Evolutionary conservation across 495 filamentous ascomycete genomes (phyloP).

Genomic region (Hypoxylon trugodes): DNA sequence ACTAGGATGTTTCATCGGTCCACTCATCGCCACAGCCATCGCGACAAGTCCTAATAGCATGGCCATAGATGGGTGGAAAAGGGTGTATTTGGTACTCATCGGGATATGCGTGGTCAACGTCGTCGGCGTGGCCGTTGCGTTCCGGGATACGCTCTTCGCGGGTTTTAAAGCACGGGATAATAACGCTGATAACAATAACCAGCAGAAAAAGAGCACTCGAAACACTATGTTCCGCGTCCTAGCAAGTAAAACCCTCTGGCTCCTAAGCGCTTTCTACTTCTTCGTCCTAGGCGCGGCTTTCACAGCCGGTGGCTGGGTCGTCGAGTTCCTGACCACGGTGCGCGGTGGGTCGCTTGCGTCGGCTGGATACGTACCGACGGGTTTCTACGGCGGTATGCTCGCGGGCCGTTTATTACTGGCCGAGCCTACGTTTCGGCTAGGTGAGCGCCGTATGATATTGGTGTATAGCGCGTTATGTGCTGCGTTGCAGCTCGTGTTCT

Average conservation of each 20-base stretch:
- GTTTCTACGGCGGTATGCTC: slow-evolving; percentile 71
- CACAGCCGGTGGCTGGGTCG: slow-evolving; percentile 59
- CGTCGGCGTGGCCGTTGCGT: slow-evolving; percentile 45
- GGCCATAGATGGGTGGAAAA: slow-evolving; percentile 45
- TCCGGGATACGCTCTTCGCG: slow-evolving; percentile 48
- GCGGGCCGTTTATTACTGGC: slow-evolving; percentile 60
- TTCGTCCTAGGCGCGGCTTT: slow-evolving; percentile 55
- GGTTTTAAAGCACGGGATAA: no score
- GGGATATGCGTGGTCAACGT: slow-evolving; percentile 54
- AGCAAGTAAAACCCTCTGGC: slow-evolving; percentile 50
- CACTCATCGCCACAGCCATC: slow-evolving; percentile 60
- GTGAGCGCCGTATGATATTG: slow-evolving; percentile 60
- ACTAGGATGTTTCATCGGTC: slow-evolving; percentile 58
- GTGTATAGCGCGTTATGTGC: slow-evolving; percentile 61
- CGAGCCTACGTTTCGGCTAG: slow-evolving; percentile 62
- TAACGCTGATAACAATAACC: background rate
- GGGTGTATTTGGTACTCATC: slow-evolving; percentile 56
- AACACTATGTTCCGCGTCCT: slow-evolving; percentile 38
- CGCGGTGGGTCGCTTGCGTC: slow-evolving; percentile 66
- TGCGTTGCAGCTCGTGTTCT: slow-evolving; percentile 67
- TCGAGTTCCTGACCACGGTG: slow-evolving; percentile 73
- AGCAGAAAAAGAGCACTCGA: slow-evolving; percentile 18
- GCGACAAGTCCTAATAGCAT: slow-evolving; percentile 40
- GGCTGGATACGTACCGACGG: slow-evolving; percentile 75
- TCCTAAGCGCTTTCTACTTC: slow-evolving; percentile 61